These are phyloP conservation scores for Trichosporon sp. DNA, from an alignment of 1,284 basidiomycete genomes.

Conservation along the genomic window DNA sequence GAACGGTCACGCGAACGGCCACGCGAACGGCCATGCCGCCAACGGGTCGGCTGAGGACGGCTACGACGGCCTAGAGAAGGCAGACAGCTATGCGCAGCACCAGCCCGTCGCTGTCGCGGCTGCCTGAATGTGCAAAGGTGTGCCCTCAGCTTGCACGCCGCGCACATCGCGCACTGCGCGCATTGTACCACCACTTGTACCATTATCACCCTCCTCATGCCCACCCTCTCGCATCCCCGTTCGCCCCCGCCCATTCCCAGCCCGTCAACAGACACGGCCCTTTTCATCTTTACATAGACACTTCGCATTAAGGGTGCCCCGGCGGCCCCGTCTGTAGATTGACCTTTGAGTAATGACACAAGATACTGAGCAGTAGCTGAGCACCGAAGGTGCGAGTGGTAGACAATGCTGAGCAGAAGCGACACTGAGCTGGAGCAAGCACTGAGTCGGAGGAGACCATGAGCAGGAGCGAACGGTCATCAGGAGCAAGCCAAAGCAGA, in stretches of 20 bases:
- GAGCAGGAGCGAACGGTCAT: too few species aligned
- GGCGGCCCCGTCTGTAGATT: not conserved
- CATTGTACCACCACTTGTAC: not conserved
- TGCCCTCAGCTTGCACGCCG: not conserved
- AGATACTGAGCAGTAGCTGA: too few species aligned
- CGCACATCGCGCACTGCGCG: not conserved
- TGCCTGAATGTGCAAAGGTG: not conserved
- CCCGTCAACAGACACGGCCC: too few species aligned
- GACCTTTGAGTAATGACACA: too few species aligned
- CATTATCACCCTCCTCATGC: not conserved
- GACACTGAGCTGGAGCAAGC: too few species aligned
- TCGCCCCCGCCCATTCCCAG: not conserved
- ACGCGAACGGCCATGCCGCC: not conserved
- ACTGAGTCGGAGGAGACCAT: too few species aligned
- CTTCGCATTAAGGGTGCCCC: not conserved
- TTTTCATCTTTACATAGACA: not conserved
- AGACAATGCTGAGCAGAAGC: too few species aligned
- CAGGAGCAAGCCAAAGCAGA: too few species aligned
- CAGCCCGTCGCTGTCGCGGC: not conserved
- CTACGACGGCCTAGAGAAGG: not conserved
- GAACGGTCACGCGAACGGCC: not conserved
- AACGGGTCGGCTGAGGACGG: not conserved
- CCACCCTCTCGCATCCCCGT: not conserved
- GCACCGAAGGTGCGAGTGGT: too few species aligned
- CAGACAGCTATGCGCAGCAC: not conserved